phyloP scores from a whole-genome alignment of 495 filamentous ascomycete species.

The Antarctomyces pellizariae region DNA sequence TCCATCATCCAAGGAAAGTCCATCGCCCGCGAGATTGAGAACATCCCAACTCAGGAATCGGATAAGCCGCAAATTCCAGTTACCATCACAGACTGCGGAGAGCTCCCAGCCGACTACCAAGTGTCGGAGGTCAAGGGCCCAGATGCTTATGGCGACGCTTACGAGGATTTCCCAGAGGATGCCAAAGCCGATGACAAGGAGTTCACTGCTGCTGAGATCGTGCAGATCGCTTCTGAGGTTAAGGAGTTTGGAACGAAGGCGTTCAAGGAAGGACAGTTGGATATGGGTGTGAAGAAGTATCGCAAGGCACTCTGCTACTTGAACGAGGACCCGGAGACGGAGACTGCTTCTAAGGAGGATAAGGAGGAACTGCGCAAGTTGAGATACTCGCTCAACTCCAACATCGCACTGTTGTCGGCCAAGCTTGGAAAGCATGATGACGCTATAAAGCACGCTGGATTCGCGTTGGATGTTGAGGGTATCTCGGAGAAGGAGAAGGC shows the following conservation, averaged over 20 bases:
- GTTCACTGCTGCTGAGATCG: slow-evolving; percentile 36
- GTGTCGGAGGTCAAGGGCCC: slow-evolving; percentile 33
- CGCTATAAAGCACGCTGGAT: slow-evolving; percentile 40
- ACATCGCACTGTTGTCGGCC: slow-evolving; percentile 55
- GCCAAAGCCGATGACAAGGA: slow-evolving; percentile 17
- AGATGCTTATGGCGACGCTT: slow-evolving; percentile 71
- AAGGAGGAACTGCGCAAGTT: slow-evolving; percentile 42
- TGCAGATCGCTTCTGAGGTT: slow-evolving; percentile 61
- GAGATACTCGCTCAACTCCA: slow-evolving; percentile 54
- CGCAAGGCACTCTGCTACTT: slow-evolving; percentile 92
- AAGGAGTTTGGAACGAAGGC: slow-evolving; percentile 85
- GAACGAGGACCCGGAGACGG: slow-evolving; percentile 60
- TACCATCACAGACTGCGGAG: slow-evolving; percentile 63
- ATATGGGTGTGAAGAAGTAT: slow-evolving; percentile 73
- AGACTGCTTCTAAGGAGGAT: slow-evolving; percentile 43
- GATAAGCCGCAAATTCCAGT: slow-evolving; percentile 64
- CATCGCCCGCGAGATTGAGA: slow-evolving; percentile 76
- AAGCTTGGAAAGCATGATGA: slow-evolving; percentile 54
- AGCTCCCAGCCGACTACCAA: slow-evolving; percentile 46
- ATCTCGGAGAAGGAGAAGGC: slow-evolving; percentile 56
- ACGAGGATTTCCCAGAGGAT: slow-evolving; percentile 95
- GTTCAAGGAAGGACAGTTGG: slow-evolving; percentile 55
- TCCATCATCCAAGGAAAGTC: slow-evolving; percentile 86
- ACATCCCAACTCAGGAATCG: slow-evolving; percentile 41
- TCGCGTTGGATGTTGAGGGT: slow-evolving; percentile 43